These are phyloP conservation scores for Chlamydomonas sp. DNA, from an alignment of 139 green algal genomes.

Conservation along the genomic window DNA sequence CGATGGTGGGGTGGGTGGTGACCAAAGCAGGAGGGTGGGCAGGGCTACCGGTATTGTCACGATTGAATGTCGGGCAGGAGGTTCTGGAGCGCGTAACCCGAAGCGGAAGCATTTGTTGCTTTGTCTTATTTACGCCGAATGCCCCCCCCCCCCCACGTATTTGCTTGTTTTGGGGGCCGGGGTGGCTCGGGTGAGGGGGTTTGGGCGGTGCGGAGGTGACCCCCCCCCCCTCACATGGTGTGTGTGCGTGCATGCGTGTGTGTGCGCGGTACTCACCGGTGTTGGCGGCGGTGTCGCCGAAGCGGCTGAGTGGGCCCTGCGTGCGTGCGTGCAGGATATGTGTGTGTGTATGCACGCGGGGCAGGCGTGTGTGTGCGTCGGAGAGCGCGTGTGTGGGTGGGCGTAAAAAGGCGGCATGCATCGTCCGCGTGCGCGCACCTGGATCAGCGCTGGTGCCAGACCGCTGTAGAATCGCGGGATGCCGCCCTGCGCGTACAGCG, in stretches of 20 bases:
- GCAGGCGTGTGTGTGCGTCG: background rate
- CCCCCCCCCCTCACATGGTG: background rate
- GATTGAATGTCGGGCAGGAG: background rate
- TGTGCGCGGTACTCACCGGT: constrained; percentile 35
- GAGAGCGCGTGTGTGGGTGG: background rate
- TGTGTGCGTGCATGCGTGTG: background rate
- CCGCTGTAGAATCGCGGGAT: constrained; percentile 88
- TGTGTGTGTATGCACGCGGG: background rate
- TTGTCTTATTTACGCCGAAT: too few species aligned
- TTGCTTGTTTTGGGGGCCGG: too few species aligned
- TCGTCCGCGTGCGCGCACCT: too few species aligned
- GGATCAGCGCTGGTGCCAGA: constrained; percentile 70
- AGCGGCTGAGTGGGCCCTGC: constrained; percentile 43
- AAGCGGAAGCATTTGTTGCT: too few species aligned
- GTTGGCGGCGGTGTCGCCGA: constrained; percentile 93
- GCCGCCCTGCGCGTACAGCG: constrained; percentile 80
- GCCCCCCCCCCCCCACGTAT: too few species aligned
- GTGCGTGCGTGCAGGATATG: background rate
- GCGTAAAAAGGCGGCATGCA: too few species aligned
- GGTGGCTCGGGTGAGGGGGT: background rate
- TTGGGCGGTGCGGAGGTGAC: background rate
- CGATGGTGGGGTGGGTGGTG: background rate
- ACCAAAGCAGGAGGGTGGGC: background rate
- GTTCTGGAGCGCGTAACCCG: too few species aligned
- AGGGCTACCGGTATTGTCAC: background rate